Evolutionary conservation across 1,139 yeast species (phyloP).

Genomic region (Arxiozyma telluris): DNA sequence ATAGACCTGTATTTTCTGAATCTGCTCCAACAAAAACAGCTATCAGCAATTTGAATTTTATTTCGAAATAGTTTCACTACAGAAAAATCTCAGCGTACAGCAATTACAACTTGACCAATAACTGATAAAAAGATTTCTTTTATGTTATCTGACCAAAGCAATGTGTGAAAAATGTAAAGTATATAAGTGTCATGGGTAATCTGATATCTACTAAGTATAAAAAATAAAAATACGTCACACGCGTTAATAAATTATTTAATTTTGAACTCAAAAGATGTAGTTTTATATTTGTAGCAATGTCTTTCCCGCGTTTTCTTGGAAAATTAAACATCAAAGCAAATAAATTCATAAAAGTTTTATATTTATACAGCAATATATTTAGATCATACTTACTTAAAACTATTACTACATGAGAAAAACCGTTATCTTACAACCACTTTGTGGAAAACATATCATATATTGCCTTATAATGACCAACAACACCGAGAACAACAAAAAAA

Average conservation of each 20-base stretch:
- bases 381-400: neutral
- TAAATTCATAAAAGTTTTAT: neutral
- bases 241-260: no score
- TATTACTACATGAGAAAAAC: neutral
- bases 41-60: no score
- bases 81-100: no score
- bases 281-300: no score
- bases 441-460: slow-evolving; percentile 57
- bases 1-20: no score
- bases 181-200: neutral
- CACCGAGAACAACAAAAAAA: slow-evolving; percentile 77
- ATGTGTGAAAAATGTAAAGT: neutral
- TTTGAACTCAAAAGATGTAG: neutral
- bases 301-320: neutral
- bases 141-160: neutral
- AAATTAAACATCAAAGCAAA: no score
- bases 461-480: slow-evolving; percentile 76
- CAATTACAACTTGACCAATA: neutral
- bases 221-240: neutral
- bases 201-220: neutral
- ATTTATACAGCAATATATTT: no score
- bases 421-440: slow-evolving; percentile 17
- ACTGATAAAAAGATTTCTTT: neutral
- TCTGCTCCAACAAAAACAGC: no score
- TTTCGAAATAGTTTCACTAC: no score